phyloP scores from a whole-genome alignment of 208 protist genomes.

The Trypanosoma conorhini region DNA sequence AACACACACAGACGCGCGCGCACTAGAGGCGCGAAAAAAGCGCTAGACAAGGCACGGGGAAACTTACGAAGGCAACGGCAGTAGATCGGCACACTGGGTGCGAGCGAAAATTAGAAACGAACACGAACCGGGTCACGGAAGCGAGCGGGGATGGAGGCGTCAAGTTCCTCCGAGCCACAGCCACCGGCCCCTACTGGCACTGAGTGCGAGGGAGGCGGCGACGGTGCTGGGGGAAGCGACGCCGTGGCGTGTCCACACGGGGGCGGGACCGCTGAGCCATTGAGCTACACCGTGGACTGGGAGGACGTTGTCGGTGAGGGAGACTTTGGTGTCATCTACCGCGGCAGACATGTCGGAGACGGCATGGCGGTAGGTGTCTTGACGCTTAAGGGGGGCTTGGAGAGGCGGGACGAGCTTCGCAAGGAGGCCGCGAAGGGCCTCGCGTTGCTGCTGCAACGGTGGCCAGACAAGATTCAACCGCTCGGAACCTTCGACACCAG shows the following conservation, averaged over 20 bases:
- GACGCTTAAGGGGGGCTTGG: not conserved
- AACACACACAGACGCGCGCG: not conserved
- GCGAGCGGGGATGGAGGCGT: not conserved
- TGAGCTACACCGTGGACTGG: conserved; percentile 3
- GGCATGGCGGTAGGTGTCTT: not conserved
- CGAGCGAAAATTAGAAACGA: not conserved
- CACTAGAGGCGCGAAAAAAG: conserved; percentile 6
- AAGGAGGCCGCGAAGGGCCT: not conserved
- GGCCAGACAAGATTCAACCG: not conserved
- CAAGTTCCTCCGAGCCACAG: not conserved
- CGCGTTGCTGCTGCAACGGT: not conserved
- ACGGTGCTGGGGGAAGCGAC: not conserved
- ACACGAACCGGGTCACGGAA: not conserved
- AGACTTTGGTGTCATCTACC: not conserved
- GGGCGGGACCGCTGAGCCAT: too few relatives aligned
- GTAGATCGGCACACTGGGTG: not conserved
- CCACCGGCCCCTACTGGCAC: not conserved
- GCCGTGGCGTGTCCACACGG: too few relatives aligned
- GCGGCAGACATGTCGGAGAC: not conserved
- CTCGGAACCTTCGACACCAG: not conserved
- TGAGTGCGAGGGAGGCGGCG: not conserved
- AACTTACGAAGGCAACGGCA: not conserved
- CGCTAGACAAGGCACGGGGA: conserved; percentile 6
- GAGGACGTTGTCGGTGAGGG: not conserved
- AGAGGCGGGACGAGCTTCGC: not conserved